Evolutionary conservation across 2,329 filamentous ascomycete genomes (phyloP), one percentile per base, ranked within the genome.

Genomic region (Stachybotrys echinatus): DNA sequence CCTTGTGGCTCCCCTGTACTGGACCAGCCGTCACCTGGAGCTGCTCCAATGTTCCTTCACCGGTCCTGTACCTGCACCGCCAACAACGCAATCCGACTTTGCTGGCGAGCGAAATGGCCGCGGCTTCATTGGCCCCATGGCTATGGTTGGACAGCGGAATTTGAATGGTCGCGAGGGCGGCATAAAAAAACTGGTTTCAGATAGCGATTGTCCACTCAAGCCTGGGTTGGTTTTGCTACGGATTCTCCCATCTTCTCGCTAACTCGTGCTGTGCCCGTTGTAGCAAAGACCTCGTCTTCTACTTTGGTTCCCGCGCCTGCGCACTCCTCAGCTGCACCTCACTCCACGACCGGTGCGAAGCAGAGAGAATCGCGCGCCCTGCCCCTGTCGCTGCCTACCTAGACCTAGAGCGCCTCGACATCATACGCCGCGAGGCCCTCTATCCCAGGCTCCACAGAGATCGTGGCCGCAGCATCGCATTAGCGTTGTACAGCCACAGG

Each of bases 21-120:
- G 45, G 45, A 47, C 45, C 31, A 21, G 37, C 31, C 45, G 45
- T 12, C 45, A 39, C 22, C 45, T 47, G 10, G 45, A 47, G 45
- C 45, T 47, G 17, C 34, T 47, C 19, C 27, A 37, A 40, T 47
- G 27, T 19, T 39, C 31, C 20, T 47, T 47, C 19, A 39, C 17
- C 17, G 45, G 22, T 19, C 31, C 45, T 6, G 14, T 22, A 14
- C 45, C 18, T 21, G 45, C 27, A 20, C 18, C n/a, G 18, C 12
- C 3, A 10, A 8, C 6, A 40, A 40, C 38, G n/a, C 6, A 3
- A 3, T 18, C 18, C 19, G 38, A 40, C 8, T 18, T 10, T 40
- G 18, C 3, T 10, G n/a, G 38, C 10, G 38, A 40, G 38, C 12
- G 7, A 17, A 19, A 8, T 7, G 38, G 38, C 17, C 8, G 19